Evolutionary conservation across 495 filamentous ascomycete genomes (phyloP).

Genomic region (Aspergillus steynii): DNA sequence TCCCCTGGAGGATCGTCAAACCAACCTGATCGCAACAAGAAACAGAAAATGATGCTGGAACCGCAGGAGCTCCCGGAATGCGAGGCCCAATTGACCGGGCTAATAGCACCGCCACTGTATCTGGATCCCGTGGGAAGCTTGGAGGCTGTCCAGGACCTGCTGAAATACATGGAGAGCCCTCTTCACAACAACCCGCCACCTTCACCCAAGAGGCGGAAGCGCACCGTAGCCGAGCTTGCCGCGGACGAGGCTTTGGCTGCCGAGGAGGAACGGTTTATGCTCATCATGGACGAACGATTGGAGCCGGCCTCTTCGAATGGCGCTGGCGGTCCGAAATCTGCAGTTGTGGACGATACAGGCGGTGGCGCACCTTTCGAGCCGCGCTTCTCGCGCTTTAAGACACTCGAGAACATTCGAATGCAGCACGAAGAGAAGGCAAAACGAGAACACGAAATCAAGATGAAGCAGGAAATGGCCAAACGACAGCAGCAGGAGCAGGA

Average conservation of each 20-base stretch:
- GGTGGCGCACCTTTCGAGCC: constrained; percentile 74
- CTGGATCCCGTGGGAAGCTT: constrained; percentile 70
- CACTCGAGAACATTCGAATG: constrained; percentile 78
- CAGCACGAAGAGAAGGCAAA: constrained; percentile 69
- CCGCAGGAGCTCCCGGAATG: constrained; percentile 67
- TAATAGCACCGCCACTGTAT: constrained; percentile 71
- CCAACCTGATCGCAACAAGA: constrained; percentile 56
- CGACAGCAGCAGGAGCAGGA: constrained; percentile 51
- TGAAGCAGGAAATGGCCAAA: constrained; percentile 52
- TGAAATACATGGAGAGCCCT: constrained; percentile 71
- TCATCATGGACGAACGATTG: constrained; percentile 85
- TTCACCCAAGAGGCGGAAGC: constrained; percentile 83
- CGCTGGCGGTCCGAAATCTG: constrained; percentile 58
- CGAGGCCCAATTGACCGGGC: constrained; percentile 68
- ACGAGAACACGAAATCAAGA: constrained; percentile 65
- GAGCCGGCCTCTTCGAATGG: constrained; percentile 57
- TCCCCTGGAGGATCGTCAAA: constrained; percentile 68
- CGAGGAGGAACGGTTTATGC: constrained; percentile 87
- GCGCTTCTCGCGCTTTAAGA: constrained; percentile 87
- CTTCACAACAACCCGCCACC: constrained; percentile 74
- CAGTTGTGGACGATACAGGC: constrained; percentile 72
- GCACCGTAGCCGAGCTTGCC: constrained; percentile 89
- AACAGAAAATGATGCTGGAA: constrained; percentile 76
- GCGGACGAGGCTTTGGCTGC: constrained; percentile 90
- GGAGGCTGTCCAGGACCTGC: constrained; percentile 64